Base-by-base conservation (phyloP, 2,329 filamentous ascomycete genomes). In the Pseudophaeomoniella oleicola region DNA sequence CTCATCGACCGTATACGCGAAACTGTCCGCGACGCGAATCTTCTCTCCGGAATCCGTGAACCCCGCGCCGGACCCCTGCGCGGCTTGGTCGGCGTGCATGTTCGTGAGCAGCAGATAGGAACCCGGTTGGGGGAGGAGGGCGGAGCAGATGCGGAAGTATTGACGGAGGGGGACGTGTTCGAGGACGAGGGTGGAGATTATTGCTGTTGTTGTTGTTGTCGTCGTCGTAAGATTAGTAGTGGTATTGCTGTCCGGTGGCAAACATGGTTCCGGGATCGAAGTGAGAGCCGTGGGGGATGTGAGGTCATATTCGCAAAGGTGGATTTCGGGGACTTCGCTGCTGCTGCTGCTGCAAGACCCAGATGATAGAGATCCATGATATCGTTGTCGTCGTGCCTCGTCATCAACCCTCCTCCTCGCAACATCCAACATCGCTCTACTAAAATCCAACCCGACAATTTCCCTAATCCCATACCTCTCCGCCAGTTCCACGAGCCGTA, bases 71-170 rank as follows among this genome's bases (percentile, higher is more conserved):
- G 16, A 32, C 11, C 47, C 46, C 14, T 4, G 17, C 11, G 43
- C 42, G 1, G 73, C 75, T 74, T 80, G 79, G 3, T 78, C 69
- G 2, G 63, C 54, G 50, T 81, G 76, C 76, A 81, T 81, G 46
- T 79, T 80, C 1, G 74, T 79, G n/a, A 80, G 47, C 6, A 79
- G 56, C 4, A 76, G 54, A 34, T 65, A 53, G 0, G 68, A 73
- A 0, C 63, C 63, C 0, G 58, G 55, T 2, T 44, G 46, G 4
- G 61, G 54, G 12, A 79, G 51, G 1, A 70, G 52, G 9, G 46
- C 44, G 1, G 58, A 46, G 0, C 66, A 60, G 0, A 64, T 63
- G 2, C 44, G 36, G 51, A 80, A 79, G 55, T 78, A 79, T 0
- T 52, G 43, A 0, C 44, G 4, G 0, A 75, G 47, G 0, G 73